Base-by-base conservation (phyloP, 169 alveolate genomes). In the Condylostoma magnum region DNA sequence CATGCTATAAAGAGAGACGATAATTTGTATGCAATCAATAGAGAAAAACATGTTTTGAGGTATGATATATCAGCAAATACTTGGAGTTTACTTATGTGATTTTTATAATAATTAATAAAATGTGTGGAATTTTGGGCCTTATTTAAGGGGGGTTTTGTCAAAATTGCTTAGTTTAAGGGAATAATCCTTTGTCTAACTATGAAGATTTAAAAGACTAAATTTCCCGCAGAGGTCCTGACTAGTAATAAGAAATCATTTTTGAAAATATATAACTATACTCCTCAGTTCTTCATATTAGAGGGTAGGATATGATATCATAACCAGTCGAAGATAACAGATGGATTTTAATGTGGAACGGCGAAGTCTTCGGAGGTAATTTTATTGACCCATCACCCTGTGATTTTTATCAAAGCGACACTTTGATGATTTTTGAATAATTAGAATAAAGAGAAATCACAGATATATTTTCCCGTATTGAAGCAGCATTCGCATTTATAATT, bases 281-380 rank as follows among this genome's bases (percentile, higher is more conserved):
- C 20, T n/a, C 58, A 2, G 58, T 63, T 22, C 58, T 63, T 18
- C 73, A 63, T 20, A 8, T 63, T 22, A 20, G 73, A 63, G 73
- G 73, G 15, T 15, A 22, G 31, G 27, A 20, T 43, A 15, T 57
- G 20, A 33, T 44, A 4, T 34, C n/a, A 6, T 57, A 63, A 57
- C 73, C 73, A 43, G 20, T 38, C 20, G 20, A 41, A 0, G 28
- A 22, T 5, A 57, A 63, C 6, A 38, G 30, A n/a, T 18, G 15
- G 20, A 43, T 54, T 28, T 33, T 63, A 1, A 20, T 33, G 33
- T 67, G 76, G 52, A 67, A 67, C 28, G 76, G 76, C n/a, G 76
- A 67, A 67, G 52, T 48, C n/a, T 67, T 18, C 34, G 65, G 65
- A 12, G 36, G 27, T 10, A 48, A 27, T 50, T 15, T 48, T 2